Base-by-base conservation (phyloP, 2,329 filamentous ascomycete species). In the Rhexocercosporidium sp. region DNA sequence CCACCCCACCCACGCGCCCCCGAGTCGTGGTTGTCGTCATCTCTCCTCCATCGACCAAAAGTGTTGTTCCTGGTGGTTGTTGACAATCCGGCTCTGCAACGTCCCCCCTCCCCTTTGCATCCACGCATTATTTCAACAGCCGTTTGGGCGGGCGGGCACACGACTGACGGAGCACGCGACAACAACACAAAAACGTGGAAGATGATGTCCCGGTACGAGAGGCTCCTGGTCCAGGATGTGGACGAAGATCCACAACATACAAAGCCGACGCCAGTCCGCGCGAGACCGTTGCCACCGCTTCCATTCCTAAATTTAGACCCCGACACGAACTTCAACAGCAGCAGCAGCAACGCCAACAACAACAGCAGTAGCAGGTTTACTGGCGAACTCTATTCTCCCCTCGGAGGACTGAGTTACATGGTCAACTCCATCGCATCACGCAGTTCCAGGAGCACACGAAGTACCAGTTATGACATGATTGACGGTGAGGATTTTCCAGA, bases 391-490 rank as follows among this genome's bases (percentile, higher is more conserved):
- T 49, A 61, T 51, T 61, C 59, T 51, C 57, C 41, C 18, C 31
- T 59, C 25, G 20, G 41, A 12, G 56, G 66, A 12, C 29, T 67
- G 54, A 59, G 31, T n/a, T 65, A 64, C 27, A 54, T 67, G 25
- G 49, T 64, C 41, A 53, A 59, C 41, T 67, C 66, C 39, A 67
- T 64, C 51, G 22, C 51, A 8, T 57, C 57, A 11, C 59, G 49
- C 20, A 61, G 60, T 53, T 65, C 66, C 39, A 62, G 49, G 34
- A 64, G 46, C 39, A 66, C 56, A 16, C 25, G 47, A 25, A 64
- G 22, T 25, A 46, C 61, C 34, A 64, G 49, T 37, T 67, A 67
- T 62, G 66, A 65, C 27, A 56, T 65, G 62, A 59, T 67, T 57
- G 62, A 67, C 29, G 51, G 53, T 11, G 61, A 62, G 9, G 66